These are phyloP conservation scores for Chalaropsis thielavioides DNA, from an alignment of 2,329 filamentous ascomycete species.

Conservation along the genomic window DNA sequence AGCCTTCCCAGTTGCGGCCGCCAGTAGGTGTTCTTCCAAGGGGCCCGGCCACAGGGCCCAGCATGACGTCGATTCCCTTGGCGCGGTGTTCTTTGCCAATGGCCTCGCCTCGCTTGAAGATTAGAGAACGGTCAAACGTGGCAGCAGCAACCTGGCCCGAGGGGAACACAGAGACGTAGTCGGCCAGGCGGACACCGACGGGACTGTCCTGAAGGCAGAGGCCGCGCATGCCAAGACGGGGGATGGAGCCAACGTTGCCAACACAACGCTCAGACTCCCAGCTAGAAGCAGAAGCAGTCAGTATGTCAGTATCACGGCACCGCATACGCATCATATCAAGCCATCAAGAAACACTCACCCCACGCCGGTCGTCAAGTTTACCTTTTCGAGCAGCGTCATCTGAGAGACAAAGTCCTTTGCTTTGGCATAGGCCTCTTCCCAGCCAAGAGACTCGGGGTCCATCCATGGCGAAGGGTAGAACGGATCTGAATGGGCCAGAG, in stretches of 20 bases:
- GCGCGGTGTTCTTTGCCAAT: constrained; percentile 49
- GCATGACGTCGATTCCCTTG: constrained; percentile 63
- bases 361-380: constrained; percentile 84
- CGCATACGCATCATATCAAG: background rate
- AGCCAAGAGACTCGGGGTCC: constrained; percentile 53
- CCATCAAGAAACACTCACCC: constrained; percentile 41
- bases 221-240: constrained; percentile 52
- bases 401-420: constrained; percentile 69
- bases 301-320: background rate
- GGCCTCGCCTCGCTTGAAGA: constrained; percentile 36
- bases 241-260: constrained; percentile 57
- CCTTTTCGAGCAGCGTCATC: constrained; percentile 74
- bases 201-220: constrained; percentile 84
- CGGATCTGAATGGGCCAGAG: constrained; percentile 36
- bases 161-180: constrained; percentile 71
- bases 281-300: too few relatives aligned
- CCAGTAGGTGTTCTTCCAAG: constrained; percentile 33
- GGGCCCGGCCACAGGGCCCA: constrained; percentile 37
- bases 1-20: constrained; percentile 51
- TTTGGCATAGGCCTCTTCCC: constrained; percentile 61
- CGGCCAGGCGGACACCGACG: constrained; percentile 59
- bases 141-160: constrained; percentile 66
- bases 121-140: constrained; percentile 63
- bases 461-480: constrained; percentile 83
- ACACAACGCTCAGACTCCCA: constrained; percentile 54